Evolutionary conservation across 768 basidiomycete species (phyloP), one percentile per base, ranked within the genome.

Genomic region (Leccinellum albellum): DNA sequence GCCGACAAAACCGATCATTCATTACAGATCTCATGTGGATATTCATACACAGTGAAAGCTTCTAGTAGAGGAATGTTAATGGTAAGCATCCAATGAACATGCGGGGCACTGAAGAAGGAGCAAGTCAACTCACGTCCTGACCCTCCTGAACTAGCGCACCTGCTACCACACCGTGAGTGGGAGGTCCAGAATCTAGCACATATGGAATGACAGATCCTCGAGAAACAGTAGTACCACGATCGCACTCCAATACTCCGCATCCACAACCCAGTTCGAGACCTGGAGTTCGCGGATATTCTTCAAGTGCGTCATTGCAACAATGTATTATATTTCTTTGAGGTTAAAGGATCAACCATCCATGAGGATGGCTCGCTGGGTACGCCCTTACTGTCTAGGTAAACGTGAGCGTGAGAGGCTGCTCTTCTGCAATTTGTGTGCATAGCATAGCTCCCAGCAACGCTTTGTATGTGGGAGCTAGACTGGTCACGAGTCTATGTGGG

Each of bases 151-250:
- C n/a, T n/a, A n/a, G n/a, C n/a, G n/a, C n/a, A n/a, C n/a, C n/a
- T n/a, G n/a, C n/a, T n/a, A n/a, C n/a, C n/a, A n/a, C 20, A 9
- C 42, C 26, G 10, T 42, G 9, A 1, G 28, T 4, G 61, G 65
- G 40, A 10, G 20, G 3, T 9, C 14, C 3, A 1, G 6, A 52
- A 66, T 61, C 0, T 0, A 0, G 49, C 64, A 62, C 2, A 0
- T 0, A 1, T 32, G 0, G n/a, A 70, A 70, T 10, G 46, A 24
- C 1, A 69, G 59, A 13, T 47, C 20, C 35, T 66, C 50, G 33
- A 69, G 69, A 15, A 28, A 47, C 4, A 14, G n/a, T 6, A 68
- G 42, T 3, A 40, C 9, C n/a, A 45, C 48, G 4, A 70, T 57
- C 4, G 37, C 58, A 5, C 32, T 1, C 64, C 69, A 68, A 42